phyloP scores from a whole-genome alignment of 306 rosid species.

The Castanea sativa region DNA sequence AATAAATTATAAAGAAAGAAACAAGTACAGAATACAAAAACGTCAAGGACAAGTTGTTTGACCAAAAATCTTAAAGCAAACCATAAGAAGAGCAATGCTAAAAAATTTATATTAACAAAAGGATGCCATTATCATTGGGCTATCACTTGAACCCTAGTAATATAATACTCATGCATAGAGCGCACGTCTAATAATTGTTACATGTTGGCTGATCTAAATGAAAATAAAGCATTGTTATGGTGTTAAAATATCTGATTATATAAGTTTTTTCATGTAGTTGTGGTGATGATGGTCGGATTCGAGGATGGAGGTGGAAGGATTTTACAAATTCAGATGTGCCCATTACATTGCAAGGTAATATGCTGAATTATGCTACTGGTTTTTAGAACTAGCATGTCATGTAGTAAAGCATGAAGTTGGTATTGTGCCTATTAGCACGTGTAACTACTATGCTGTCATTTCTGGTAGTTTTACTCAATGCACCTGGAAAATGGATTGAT shows the following conservation, averaged over 20 bases:
- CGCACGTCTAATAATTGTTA: not conserved
- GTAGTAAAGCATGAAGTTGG: not conserved
- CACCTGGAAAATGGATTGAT: not conserved
- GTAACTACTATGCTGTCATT: not conserved
- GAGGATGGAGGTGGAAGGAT: slow-evolving; percentile 89
- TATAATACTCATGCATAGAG: not conserved
- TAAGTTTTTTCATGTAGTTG: slow-evolving; percentile 46
- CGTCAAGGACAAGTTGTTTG: not conserved
- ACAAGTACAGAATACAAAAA: not conserved
- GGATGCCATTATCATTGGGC: too few relatives aligned
- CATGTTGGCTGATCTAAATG: not conserved
- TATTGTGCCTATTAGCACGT: not conserved
- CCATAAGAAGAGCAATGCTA: not conserved
- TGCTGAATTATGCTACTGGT: slow-evolving; percentile 3
- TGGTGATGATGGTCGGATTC: slow-evolving; percentile 92
- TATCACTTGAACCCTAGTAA: not conserved
- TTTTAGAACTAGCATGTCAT: not conserved
- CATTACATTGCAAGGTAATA: slow-evolving; percentile 51
- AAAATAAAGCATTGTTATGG: not conserved
- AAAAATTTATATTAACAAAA: not conserved
- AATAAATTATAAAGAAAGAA: not conserved
- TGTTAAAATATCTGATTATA: slow-evolving; percentile 12
- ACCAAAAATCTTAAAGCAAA: not conserved
- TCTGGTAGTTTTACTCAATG: not conserved
- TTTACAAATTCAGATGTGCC: slow-evolving; percentile 42